phyloP scores from a whole-genome alignment of 768 basidiomycete genomes.

The Heimioporus sp. region DNA sequence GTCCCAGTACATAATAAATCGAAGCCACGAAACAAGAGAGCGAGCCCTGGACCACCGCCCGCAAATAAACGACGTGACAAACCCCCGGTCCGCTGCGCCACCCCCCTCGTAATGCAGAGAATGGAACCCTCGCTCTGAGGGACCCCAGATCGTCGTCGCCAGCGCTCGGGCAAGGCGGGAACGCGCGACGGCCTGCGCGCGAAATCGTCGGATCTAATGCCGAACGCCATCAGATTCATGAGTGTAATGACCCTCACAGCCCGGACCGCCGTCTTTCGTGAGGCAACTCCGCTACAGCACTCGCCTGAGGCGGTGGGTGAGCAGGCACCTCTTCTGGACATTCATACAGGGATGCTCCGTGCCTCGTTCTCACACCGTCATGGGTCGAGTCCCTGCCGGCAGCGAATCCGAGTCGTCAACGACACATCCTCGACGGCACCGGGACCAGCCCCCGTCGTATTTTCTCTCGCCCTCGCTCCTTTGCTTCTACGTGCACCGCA shows the following conservation, averaged over 20 bases:
- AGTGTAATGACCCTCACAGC: slow-evolving; percentile 1
- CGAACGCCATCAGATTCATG: slow-evolving; percentile 3
- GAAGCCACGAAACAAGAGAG: neutral
- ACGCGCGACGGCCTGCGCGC: neutral
- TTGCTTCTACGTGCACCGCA: no score
- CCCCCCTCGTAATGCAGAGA: slow-evolving; percentile 20
- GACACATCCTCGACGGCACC: slow-evolving; percentile 13
- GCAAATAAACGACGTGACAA: slow-evolving; percentile 16
- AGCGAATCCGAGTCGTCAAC: slow-evolving; percentile 10
- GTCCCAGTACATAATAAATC: slow-evolving; percentile 15
- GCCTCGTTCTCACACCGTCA: slow-evolving; percentile 13
- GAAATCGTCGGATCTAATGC: slow-evolving; percentile 18
- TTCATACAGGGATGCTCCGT: slow-evolving; percentile 6
- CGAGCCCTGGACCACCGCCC: slow-evolving; percentile 10
- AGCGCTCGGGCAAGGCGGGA: neutral
- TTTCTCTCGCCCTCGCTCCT: no score
- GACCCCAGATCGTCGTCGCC: slow-evolving; percentile 18
- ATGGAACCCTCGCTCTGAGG: slow-evolving; percentile 12
- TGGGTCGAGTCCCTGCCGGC: slow-evolving; percentile 2
- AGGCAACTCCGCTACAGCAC: slow-evolving; percentile 13
- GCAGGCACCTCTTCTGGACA: slow-evolving; percentile 7
- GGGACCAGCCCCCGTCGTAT: slow-evolving; percentile 1
- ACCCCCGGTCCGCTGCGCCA: slow-evolving; percentile 16
- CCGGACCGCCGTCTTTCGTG: slow-evolving; percentile 6
- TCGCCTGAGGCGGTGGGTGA: slow-evolving; percentile 10